Conservation (phyloP, 176 grass and related monocot species). For the Chrysopogon serrulatus region DNA sequence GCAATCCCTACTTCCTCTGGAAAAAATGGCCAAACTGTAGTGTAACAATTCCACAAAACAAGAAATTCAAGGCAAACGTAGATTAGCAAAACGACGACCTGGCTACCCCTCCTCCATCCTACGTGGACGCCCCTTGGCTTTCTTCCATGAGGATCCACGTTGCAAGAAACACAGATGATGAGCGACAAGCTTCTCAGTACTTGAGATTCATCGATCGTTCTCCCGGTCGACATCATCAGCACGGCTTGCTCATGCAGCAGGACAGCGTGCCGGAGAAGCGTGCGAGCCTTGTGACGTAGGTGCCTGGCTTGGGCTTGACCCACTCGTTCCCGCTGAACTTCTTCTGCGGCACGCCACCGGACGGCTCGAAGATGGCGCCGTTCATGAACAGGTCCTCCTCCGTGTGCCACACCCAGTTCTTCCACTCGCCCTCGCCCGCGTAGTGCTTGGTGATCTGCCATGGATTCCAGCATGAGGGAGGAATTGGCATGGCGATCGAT, state of each 20-base stretch:
- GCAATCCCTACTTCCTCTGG: neutral
- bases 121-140: neutral
- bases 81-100: neutral
- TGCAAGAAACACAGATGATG: neutral
- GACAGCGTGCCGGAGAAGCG: conserved; percentile 50
- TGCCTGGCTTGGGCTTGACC: conserved; percentile 71
- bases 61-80: neutral
- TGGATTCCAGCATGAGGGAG: too few species aligned
- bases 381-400: conserved; percentile 62
- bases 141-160: neutral
- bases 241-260: conserved; percentile 23
- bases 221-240: conserved; percentile 33
- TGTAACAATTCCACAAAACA: neutral
- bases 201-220: too few species aligned
- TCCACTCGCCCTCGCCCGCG: conserved; percentile 38
- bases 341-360: conserved; percentile 10
- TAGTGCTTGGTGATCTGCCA: conserved; percentile 79
- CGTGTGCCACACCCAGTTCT: conserved; percentile 68
- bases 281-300: conserved; percentile 57
- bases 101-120: neutral
- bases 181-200: too few species aligned
- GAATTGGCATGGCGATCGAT: too few species aligned
- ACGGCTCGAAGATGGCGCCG: conserved; percentile 44
- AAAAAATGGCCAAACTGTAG: neutral
- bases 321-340: conserved; percentile 21